Conservation (phyloP, 176 grass and related monocot genomes). For the Puya raimondii region DNA sequence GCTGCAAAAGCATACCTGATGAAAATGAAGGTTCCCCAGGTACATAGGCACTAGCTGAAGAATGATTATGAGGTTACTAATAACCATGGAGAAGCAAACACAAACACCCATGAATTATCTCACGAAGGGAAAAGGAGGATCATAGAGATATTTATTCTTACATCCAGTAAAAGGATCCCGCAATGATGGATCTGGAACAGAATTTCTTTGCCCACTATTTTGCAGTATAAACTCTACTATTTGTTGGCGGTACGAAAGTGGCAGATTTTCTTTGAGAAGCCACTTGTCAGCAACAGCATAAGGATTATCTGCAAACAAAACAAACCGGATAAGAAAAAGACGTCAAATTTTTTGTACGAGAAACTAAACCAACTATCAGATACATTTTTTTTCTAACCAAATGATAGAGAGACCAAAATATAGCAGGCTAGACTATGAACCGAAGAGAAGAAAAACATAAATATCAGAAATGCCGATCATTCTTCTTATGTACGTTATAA, state of each 20-base stretch:
- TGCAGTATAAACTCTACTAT: slow-evolving; percentile 96
- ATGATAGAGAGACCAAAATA: not conserved
- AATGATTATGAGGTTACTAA: slow-evolving; percentile 15
- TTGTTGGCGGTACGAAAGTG: slow-evolving; percentile 83
- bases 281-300: slow-evolving; percentile 85
- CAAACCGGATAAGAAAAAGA: slow-evolving; percentile 7
- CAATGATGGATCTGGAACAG: slow-evolving; percentile 79
- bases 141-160: slow-evolving; percentile 27
- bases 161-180: slow-evolving; percentile 86
- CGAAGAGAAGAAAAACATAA: too few species aligned
- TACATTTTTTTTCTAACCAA: slow-evolving; percentile 5
- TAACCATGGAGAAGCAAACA: not conserved
- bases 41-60: slow-evolving; percentile 80
- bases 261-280: slow-evolving; percentile 91
- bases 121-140: not conserved
- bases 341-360: not conserved
- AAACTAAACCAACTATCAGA: not conserved
- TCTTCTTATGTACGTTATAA: too few species aligned
- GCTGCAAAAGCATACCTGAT: slow-evolving; percentile 28
- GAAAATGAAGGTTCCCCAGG: slow-evolving; percentile 69
- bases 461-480: too few species aligned
- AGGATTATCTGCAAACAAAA: slow-evolving; percentile 61
- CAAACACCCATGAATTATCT: not conserved
- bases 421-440: too few species aligned
- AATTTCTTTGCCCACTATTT: slow-evolving; percentile 81